A percentile compares a stretch with the other conserved stretches of the same genome.
These are phyloP conservation scores for Nicotiana rustica DNA, from an alignment of 305 asterid genomes.

Conservation along the genomic window DNA sequence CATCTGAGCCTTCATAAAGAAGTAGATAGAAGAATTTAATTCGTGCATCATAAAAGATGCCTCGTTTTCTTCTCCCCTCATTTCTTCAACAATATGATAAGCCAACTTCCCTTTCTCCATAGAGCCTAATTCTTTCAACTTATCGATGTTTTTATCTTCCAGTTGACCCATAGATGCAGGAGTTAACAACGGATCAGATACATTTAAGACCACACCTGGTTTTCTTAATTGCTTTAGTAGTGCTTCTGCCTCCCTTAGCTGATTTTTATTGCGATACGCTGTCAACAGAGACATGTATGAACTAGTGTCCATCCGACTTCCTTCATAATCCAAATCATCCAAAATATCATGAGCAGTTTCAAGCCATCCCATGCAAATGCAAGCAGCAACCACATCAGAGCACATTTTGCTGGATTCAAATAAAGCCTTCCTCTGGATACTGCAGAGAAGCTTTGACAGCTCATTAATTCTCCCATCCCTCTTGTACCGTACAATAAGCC, in stretches of 20 bases:
- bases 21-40: slow-evolving; percentile 72
- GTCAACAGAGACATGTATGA: slow-evolving; percentile 61
- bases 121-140: slow-evolving; percentile 39
- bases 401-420: slow-evolving; percentile 48
- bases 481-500: slow-evolving; percentile 61
- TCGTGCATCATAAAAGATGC: slow-evolving; percentile 47
- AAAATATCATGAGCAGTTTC: slow-evolving; percentile 90
- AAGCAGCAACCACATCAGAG: slow-evolving; percentile 65
- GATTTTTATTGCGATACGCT: slow-evolving; percentile 56
- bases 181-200: slow-evolving; percentile 38
- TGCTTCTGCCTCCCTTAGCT: slow-evolving; percentile 78
- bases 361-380: slow-evolving; percentile 77
- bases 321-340: slow-evolving; percentile 73
- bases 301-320: slow-evolving; percentile 44
- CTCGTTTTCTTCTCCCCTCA: slow-evolving; percentile 50
- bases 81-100: slow-evolving; percentile 49
- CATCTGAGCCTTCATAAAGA: slow-evolving; percentile 82
- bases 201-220: slow-evolving; percentile 34
- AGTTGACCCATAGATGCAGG: slow-evolving; percentile 35
- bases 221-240: slow-evolving; percentile 55
- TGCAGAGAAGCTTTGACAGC: slow-evolving; percentile 66
- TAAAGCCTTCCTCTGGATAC: slow-evolving; percentile 46
- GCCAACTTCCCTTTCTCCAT: slow-evolving; percentile 49
- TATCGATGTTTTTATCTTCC: slow-evolving; percentile 36
- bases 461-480: slow-evolving; percentile 57